Percentiles rank a stretch among this genome's conserved stretches.
Conservation (phyloP, 768 basidiomycete genomes). For the Boletus vermiculosoides region DNA sequence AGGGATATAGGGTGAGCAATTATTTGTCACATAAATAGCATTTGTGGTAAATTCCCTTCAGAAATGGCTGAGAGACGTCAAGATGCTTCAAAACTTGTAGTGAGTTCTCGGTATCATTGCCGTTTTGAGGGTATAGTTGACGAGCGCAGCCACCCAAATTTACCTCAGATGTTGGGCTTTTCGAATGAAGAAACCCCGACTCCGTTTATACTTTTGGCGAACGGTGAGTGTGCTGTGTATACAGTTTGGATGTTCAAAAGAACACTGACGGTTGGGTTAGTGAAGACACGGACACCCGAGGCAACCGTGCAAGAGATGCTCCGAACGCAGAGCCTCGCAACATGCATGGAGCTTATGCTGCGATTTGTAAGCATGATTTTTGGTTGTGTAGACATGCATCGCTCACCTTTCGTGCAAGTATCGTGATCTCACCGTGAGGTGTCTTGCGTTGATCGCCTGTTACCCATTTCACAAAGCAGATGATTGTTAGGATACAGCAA, state of each 20-base stretch:
- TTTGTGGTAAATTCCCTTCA: slow-evolving; percentile 13
- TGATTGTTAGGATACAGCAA: slow-evolving; percentile 38
- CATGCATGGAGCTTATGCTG: slow-evolving; percentile 36
- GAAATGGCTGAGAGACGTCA: slow-evolving; percentile 52
- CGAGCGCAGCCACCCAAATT: slow-evolving; percentile 44
- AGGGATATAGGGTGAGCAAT: slow-evolving; percentile 33
- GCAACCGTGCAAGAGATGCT: slow-evolving; percentile 38
- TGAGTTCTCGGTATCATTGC: slow-evolving; percentile 23
- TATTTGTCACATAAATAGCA: neutral
- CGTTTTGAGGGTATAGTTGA: neutral
- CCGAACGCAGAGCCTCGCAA: slow-evolving; percentile 36
- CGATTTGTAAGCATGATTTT: slow-evolving; percentile 29
- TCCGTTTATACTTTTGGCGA: slow-evolving; percentile 52
- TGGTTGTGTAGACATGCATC: neutral
- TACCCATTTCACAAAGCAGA: neutral
- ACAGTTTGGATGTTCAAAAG: neutral
- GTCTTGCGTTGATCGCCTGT: neutral
- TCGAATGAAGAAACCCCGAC: slow-evolving; percentile 44
- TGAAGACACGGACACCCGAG: slow-evolving; percentile 44
- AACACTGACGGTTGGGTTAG: slow-evolving; percentile 23
- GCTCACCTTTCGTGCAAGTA: slow-evolving; percentile 33
- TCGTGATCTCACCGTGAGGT: slow-evolving; percentile 39
- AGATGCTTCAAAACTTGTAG: slow-evolving; percentile 50
- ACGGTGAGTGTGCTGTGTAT: slow-evolving; percentile 35
- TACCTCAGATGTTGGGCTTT: slow-evolving; percentile 54